These are phyloP conservation scores for Salix koriyanagi DNA, from an alignment of 345 rosid species.

Conservation along the genomic window DNA sequence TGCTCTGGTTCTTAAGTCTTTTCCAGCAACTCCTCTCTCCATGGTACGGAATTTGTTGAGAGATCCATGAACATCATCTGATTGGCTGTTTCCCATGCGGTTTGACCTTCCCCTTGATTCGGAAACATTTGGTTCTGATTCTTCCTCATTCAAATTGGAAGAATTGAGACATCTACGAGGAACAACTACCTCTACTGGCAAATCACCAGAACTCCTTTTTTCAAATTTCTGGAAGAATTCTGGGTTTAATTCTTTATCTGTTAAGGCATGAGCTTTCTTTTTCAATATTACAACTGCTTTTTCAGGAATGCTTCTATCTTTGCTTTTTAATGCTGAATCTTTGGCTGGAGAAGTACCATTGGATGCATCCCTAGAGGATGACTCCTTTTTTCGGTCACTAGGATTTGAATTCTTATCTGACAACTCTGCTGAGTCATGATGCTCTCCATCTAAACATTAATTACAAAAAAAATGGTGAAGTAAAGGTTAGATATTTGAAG, in stretches of 20 bases:
- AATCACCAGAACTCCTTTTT: constrained; percentile 65
- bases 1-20: constrained; percentile 51
- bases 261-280: constrained; percentile 76
- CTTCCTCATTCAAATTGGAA: constrained; percentile 58
- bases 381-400: constrained; percentile 37
- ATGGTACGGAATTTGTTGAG: constrained; percentile 29
- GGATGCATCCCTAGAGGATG: constrained; percentile 45
- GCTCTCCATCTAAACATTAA: constrained; percentile 32
- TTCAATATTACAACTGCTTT: constrained; percentile 81
- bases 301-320: constrained; percentile 62
- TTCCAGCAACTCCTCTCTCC: constrained; percentile 46
- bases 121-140: constrained; percentile 41
- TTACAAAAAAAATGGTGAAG: constrained; percentile 5
- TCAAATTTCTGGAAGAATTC: constrained; percentile 96
- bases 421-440: constrained; percentile 31
- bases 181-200: constrained; percentile 91
- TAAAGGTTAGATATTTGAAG: constrained; percentile 8
- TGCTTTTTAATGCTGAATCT: constrained; percentile 55
- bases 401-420: constrained; percentile 43
- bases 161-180: constrained; percentile 63
- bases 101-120: constrained; percentile 48
- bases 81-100: constrained; percentile 36
- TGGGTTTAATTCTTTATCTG: constrained; percentile 83
- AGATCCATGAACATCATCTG: constrained; percentile 41
- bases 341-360: constrained; percentile 41